phyloP scores from a whole-genome alignment of 257 asterid genomes.

The Petrea volubilis region DNA sequence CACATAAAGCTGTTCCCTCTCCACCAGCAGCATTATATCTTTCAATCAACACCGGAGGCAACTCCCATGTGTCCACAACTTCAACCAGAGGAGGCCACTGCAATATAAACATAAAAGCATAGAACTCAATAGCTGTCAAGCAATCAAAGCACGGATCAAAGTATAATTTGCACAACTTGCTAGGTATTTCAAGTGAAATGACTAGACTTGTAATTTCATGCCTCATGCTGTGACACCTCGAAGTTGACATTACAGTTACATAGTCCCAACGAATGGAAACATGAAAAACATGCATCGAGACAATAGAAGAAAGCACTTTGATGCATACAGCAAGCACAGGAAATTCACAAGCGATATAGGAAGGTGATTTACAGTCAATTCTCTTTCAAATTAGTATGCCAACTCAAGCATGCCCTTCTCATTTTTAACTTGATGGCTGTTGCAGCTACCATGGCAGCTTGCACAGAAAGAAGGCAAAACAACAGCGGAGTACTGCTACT shows the following conservation, averaged over 20 bases:
- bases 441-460: not conserved
- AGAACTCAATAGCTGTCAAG: constrained; percentile 4
- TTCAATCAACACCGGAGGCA: constrained; percentile 88
- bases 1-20: constrained; percentile 97
- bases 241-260: not conserved
- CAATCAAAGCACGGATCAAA: not conserved
- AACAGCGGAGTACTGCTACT: too few relatives aligned
- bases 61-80: constrained; percentile 92
- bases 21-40: constrained; percentile 93
- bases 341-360: not conserved
- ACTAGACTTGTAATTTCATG: not conserved
- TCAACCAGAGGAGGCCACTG: constrained; percentile 98
- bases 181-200: constrained; percentile 2
- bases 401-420: not conserved
- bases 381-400: constrained; percentile 3
- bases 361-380: not conserved
- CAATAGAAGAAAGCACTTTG: not conserved
- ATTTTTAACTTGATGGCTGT: not conserved
- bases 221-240: not conserved
- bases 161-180: not conserved
- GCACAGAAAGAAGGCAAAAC: not conserved
- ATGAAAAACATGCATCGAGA: not conserved
- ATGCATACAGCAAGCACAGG: not conserved
- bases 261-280: not conserved
- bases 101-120: constrained; percentile 28